Percentiles rank a stretch among this genome's conserved stretches.
phyloP scores from a whole-genome alignment of 352 stramenopile species.

The Phytophthora pini region DNA sequence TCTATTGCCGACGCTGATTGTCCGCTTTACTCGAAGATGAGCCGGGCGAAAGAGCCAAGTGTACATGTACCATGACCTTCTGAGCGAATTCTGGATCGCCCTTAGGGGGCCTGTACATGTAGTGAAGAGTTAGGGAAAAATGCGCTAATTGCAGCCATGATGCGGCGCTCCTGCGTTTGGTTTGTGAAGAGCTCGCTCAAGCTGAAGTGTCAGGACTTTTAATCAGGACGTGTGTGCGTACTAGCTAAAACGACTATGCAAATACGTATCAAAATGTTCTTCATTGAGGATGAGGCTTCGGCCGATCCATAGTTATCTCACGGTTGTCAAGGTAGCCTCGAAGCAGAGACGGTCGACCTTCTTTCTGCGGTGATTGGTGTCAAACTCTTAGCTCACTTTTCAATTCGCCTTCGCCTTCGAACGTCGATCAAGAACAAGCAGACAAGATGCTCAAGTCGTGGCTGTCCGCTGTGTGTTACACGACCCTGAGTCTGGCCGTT shows the following conservation, averaged over 20 bases:
- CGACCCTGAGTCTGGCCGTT: conserved; percentile 17
- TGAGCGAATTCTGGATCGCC: too few species aligned
- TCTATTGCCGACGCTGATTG: neutral
- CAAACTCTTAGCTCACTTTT: conserved; percentile 22
- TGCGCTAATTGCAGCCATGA: too few species aligned
- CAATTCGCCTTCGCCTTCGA: conserved; percentile 20
- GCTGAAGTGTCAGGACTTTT: neutral
- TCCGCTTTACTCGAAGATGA: neutral
- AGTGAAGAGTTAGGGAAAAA: too few species aligned
- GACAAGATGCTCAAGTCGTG: conserved; percentile 35
- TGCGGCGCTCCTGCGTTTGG: neutral
- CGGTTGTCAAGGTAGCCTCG: too few species aligned
- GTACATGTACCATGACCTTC: too few species aligned
- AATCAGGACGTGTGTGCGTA: conserved; percentile 9
- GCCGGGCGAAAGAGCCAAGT: neutral
- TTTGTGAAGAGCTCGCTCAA: neutral
- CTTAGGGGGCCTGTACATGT: too few species aligned
- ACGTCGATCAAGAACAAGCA: conserved; percentile 20
- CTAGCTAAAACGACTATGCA: conserved; percentile 7
- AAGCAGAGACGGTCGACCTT: too few species aligned
- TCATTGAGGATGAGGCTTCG: conserved; percentile 12
- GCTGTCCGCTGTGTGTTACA: conserved; percentile 23
- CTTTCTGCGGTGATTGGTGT: neutral
- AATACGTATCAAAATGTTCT: conserved; percentile 16
- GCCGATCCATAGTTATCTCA: too few species aligned